Base-by-base conservation (phyloP, 352 stramenopile species). In the Blastocystis hominis region DNA sequence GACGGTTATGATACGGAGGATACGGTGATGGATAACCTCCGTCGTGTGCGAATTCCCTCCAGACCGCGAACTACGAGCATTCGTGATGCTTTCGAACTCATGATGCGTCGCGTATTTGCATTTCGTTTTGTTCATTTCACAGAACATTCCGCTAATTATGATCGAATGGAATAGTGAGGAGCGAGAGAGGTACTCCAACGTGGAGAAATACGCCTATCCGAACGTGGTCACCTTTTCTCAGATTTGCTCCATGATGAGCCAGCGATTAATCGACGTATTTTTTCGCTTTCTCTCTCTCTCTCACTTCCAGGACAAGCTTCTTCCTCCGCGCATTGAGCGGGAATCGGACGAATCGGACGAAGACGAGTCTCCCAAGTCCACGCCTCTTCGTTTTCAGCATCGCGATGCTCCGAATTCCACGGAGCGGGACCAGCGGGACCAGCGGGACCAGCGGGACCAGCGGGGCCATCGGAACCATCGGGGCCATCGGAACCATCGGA, bases 1-100 rank as follows among this genome's bases (percentile, higher is more conserved):
- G 68, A 84, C 36, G 72, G 72, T 5, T 84, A 61, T n/a, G 72
- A 84, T 46, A 47, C 72, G 17, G 72, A 84, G 10, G 72, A 84
- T 46, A 66, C 72, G 34, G 62, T 61, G 17, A 66, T 84, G 47
- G 72, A 84, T 53, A 68, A 61, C 44, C 40, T 84, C 20, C 72
- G 47, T 20, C 44, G 72, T 42, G 47, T 66, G 9, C 72, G 72
- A 24, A 84, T 84, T 44, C 72, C 72, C 4, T 69, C 68, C 36
- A 17, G 15, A 30, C 30, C 72, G 4, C 54, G 47, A 9, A 42
- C 72, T 9, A 84, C 36, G 53, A 53, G 50, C 5, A 84, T 84
- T 46, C 47, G 72, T 24, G 55, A 84, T 44, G 72, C 72, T 9
- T 84, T 84, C 46, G 30, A 66, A 3, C 46, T 66, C n/a, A 84